Percentiles rank a stretch among this genome's conserved stretches.
phyloP scores from a whole-genome alignment of 1,284 basidiomycete genomes.

The Hortiboletus rubellus region DNA sequence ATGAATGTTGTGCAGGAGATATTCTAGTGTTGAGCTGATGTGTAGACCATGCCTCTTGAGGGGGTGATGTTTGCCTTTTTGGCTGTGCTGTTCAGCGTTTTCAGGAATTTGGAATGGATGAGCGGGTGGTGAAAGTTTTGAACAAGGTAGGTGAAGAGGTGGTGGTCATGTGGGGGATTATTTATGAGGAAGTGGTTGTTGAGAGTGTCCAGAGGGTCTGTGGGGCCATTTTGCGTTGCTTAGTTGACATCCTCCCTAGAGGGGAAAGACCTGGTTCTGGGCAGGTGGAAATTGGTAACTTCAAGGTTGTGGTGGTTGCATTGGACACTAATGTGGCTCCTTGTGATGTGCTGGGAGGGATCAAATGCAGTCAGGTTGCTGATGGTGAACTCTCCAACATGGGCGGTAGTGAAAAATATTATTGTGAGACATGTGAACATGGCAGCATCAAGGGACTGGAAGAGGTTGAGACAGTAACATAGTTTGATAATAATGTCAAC shows the following conservation, averaged over 20 bases:
- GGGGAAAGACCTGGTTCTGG: background rate
- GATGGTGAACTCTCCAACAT: too few relatives aligned
- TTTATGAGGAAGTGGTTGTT: background rate
- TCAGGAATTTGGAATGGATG: background rate
- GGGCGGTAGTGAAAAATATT: too few relatives aligned
- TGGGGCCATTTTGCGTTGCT: background rate
- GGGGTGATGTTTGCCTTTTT: background rate
- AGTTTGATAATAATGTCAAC: background rate
- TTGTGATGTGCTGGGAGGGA: too few relatives aligned
- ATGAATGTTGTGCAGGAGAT: conserved; percentile 4
- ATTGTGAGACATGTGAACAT: too few relatives aligned
- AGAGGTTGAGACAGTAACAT: background rate
- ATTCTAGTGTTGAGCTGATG: conserved; percentile 8
- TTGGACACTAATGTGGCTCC: too few relatives aligned
- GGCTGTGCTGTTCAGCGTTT: accelerated
- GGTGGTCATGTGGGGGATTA: too few relatives aligned
- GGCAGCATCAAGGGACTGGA: too few relatives aligned
- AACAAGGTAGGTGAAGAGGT: background rate
- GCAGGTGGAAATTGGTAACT: background rate
- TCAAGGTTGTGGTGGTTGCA: background rate
- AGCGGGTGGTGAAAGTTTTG: background rate
- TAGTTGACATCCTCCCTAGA: background rate
- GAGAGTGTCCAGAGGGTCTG: background rate
- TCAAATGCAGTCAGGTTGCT: too few relatives aligned
- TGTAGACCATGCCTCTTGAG: conserved; percentile 7